Conservation (phyloP, 805 yeast genomes). For the Clavispora asparagi region DNA sequence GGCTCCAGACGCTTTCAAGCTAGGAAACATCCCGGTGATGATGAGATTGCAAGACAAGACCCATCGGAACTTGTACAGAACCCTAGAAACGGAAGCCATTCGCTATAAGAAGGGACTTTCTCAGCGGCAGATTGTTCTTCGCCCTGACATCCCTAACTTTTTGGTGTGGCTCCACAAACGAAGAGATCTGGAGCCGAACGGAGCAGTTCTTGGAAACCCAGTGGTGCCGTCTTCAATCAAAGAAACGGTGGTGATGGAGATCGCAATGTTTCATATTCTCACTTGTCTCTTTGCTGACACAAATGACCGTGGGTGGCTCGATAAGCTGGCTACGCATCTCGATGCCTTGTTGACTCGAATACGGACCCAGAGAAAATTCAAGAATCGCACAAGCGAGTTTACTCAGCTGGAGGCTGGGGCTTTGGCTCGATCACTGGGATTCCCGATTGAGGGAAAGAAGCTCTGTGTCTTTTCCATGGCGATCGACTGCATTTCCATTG, state of each 20-base stretch:
- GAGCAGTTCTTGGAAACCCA: slow-evolving; percentile 1
- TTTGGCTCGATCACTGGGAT: not conserved
- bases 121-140: slow-evolving; percentile 1
- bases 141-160: slow-evolving; percentile 12
- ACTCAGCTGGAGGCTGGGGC: not conserved
- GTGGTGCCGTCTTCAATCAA: slow-evolving; percentile 1
- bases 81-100: slow-evolving; percentile 10
- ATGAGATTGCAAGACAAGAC: slow-evolving; percentile 13
- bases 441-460: not conserved
- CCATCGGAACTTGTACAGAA: slow-evolving; percentile 14
- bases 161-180: slow-evolving; percentile 14
- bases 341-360: not conserved
- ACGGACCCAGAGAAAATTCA: not conserved
- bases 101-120: slow-evolving; percentile 2
- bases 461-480: not conserved
- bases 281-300: slow-evolving; percentile 7
- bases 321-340: slow-evolving; percentile 5
- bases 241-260: slow-evolving; percentile 3
- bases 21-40: not conserved
- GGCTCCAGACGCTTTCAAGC: not conserved
- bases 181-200: slow-evolving; percentile 1
- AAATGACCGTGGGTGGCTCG: slow-evolving; percentile 7
- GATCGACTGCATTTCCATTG: not conserved
- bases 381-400: not conserved
- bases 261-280: slow-evolving; percentile 11